Evolutionary conservation across 345 rosid genomes (phyloP), one percentile per base, ranked within the genome.

Genomic region (Clarkia xantiana): DNA sequence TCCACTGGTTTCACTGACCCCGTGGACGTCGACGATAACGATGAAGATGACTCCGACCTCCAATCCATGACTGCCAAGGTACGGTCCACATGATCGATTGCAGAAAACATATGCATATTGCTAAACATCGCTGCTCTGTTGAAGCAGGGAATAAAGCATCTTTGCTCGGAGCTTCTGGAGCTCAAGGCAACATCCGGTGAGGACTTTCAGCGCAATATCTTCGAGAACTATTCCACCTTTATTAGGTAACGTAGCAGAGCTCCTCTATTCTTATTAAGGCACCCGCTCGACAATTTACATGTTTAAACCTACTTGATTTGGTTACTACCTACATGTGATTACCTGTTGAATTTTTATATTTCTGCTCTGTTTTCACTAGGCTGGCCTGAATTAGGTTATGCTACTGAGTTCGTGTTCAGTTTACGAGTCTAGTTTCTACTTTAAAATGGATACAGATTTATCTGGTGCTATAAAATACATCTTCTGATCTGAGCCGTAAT

Each of bases 11-110:
- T 71, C 57, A 34, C 50, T 23, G 59, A 36, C 44, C 59, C 25
- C 5, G 23, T 44, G 29, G 50, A 55, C 14, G 9, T 18, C 46
- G 64, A 42, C 6, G 56, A 59, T 0, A 63, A 64, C 58, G 58
- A 18, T 2, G 69, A 56, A 36, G 63, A 55, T 22, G 76, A 66
- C 42, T 29, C 63, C 9, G 73, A 76, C 53, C 58, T 80, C 29
- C 68, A 61, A 44, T 80, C 79, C 55, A 72, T 77, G 88, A 63
- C 83, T 0, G 79, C 70, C 43, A 72, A 65, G 80, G 83, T 72
- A 59, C 7, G 10, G 1, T 12, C 0, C 36, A 29, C 9, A 29
- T 29, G 8, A 29, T 29, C 36, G 36, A 5, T 29, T 7, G 36
- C 8, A 29, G 8, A 4, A 29, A 7, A 29, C 7, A 4, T 29